Conservation (phyloP, 257 asterid genomes). For the Solanum ahanhuiri region DNA sequence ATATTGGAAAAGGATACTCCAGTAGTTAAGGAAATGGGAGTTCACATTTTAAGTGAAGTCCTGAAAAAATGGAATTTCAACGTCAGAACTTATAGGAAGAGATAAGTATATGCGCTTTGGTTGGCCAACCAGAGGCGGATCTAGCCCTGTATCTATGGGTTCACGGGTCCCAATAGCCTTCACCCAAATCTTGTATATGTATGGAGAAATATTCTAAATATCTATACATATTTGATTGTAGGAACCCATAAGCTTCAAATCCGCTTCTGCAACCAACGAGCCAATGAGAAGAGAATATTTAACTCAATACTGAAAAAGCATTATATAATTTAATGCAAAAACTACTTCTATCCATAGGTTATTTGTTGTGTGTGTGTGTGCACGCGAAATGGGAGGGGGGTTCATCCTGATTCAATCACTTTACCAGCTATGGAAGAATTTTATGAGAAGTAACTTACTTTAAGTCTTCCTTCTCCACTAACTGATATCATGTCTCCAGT, state of each 20-base stretch:
- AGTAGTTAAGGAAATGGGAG: background rate
- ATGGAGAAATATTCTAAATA: background rate
- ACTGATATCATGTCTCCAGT: slow-evolving; percentile 73
- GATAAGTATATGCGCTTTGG: background rate
- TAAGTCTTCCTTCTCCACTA: slow-evolving; percentile 70
- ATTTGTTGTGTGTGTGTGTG: background rate
- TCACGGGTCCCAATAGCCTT: background rate
- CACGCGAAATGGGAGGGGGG: background rate
- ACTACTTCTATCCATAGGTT: background rate
- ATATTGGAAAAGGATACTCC: background rate
- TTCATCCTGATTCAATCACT: background rate
- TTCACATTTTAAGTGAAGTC: background rate
- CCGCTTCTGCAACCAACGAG: background rate
- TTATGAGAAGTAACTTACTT: slow-evolving; percentile 27
- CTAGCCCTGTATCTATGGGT: background rate
- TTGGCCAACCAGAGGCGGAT: background rate
- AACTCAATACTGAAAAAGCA: background rate
- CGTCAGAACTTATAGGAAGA: background rate
- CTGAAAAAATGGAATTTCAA: background rate
- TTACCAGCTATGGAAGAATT: background rate
- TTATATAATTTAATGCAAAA: background rate
- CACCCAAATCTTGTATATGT: background rate
- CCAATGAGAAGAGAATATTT: background rate
- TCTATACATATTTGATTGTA: background rate
- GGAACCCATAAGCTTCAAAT: background rate